Conservation (phyloP, 2,329 filamentous ascomycete species). For the Ophiostoma piceae region DNA sequence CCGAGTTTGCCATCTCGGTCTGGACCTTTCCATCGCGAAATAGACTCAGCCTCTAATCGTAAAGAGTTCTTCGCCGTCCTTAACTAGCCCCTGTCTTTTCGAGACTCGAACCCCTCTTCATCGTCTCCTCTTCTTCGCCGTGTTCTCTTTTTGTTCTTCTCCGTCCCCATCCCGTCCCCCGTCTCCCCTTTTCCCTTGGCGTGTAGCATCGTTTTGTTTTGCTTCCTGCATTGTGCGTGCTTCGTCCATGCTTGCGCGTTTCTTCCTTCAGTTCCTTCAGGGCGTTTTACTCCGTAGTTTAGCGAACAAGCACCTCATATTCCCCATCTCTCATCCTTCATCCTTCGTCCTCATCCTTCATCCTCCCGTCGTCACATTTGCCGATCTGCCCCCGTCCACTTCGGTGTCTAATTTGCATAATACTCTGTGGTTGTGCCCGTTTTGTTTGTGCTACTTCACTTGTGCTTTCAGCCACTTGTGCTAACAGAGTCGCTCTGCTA, state of each 20-base stretch:
- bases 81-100: not conserved
- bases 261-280: not conserved
- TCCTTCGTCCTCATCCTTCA: not conserved
- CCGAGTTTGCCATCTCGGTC: not conserved
- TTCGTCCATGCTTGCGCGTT: not conserved
- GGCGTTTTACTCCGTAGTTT: not conserved
- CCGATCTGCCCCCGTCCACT: not conserved
- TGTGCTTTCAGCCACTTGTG: not conserved
- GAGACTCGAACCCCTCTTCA: too few species aligned
- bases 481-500: not conserved
- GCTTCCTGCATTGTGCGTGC: not conserved
- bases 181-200: not conserved
- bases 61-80: too few species aligned
- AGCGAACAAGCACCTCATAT: not conserved
- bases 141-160: not conserved
- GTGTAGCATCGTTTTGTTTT: not conserved
- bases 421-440: not conserved
- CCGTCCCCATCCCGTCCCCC: not conserved
- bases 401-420: not conserved
- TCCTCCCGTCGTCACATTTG: not conserved
- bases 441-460: not conserved
- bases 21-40: not conserved
- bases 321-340: not conserved
- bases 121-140: not conserved
- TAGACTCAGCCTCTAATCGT: not conserved